These are phyloP conservation scores for Diplocarpon rosae DNA, from an alignment of 2,329 filamentous ascomycete genomes.

Conservation along the genomic window DNA sequence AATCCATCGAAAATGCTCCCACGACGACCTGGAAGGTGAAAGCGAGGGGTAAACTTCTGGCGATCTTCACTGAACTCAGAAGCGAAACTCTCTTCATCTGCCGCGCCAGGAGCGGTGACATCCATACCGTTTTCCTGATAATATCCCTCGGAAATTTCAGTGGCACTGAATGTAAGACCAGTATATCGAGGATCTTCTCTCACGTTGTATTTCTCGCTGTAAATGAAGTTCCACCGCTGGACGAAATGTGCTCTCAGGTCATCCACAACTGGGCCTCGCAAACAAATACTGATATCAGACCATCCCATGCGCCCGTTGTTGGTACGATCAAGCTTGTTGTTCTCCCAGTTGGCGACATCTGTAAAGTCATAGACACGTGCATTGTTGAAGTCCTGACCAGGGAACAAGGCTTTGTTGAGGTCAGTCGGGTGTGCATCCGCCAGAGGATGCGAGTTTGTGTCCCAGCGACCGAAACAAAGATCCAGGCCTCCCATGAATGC, in stretches of 20 bases:
- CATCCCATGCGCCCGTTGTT: constrained; percentile 82
- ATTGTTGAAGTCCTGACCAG: constrained; percentile 90
- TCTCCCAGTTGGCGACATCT: constrained; percentile 63
- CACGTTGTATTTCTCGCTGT: constrained; percentile 61
- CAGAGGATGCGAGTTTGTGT: constrained; percentile 78
- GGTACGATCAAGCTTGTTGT: constrained; percentile 77
- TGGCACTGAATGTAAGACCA: constrained; percentile 10
- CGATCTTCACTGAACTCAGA: background rate
- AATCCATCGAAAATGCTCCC: constrained; percentile 11
- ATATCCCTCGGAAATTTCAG: constrained; percentile 19
- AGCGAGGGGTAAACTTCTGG: constrained; percentile 3
- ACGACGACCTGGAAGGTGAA: constrained; percentile 8
- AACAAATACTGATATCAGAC: constrained; percentile 73
- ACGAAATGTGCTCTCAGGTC: constrained; percentile 70
- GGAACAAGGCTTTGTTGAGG: constrained; percentile 66
- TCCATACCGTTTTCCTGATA: constrained; percentile 17
- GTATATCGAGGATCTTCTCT: constrained; percentile 39
- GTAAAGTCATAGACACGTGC: constrained; percentile 73
- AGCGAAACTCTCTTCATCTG: constrained; percentile 1
- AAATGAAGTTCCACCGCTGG: constrained; percentile 89
- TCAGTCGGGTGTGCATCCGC: constrained; percentile 65
- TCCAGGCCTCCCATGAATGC: constrained; percentile 91
- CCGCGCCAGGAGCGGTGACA: background rate
- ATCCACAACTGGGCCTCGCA: constrained; percentile 63
- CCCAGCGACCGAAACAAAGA: constrained; percentile 79